phyloP scores from a whole-genome alignment of 2,329 filamentous ascomycete genomes.

The Talaromyces sp. region DNA sequence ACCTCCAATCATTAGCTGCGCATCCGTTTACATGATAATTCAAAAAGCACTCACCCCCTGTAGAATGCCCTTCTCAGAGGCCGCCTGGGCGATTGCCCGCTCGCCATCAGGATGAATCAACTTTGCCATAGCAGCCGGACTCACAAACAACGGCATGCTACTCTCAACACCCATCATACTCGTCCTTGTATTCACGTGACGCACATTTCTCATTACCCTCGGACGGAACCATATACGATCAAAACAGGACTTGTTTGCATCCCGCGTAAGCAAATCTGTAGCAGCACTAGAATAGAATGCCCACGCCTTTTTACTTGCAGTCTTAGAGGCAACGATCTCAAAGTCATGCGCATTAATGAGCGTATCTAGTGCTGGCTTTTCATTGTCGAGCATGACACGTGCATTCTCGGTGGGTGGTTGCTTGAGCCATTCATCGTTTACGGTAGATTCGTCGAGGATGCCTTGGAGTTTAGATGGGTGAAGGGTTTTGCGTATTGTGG shows the following conservation, averaged over 20 bases:
- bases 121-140: constrained; percentile 62
- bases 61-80: constrained; percentile 51
- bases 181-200: constrained; percentile 48
- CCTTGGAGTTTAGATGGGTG: constrained; percentile 48
- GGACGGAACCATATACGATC: constrained; percentile 58
- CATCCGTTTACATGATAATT: neutral
- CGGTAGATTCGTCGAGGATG: constrained; percentile 46
- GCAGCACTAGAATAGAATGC: constrained; percentile 66
- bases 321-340: constrained; percentile 52
- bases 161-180: constrained; percentile 54
- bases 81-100: constrained; percentile 53
- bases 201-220: constrained; percentile 56
- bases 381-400: constrained; percentile 27
- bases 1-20: constrained; percentile 34
- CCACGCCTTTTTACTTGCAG: constrained; percentile 62
- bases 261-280: constrained; percentile 57
- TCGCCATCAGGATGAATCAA: constrained; percentile 64
- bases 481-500: constrained; percentile 45
- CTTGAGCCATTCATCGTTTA: constrained; percentile 49
- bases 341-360: constrained; percentile 62
- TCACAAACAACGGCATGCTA: constrained; percentile 59
- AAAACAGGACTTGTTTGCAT: constrained; percentile 54
- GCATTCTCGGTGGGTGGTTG: constrained; percentile 33
- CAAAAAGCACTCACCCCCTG: constrained; percentile 45
- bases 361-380: constrained; percentile 51